These are phyloP conservation scores for Penicillium sp. DNA, from an alignment of 2,329 filamentous ascomycete genomes.

Conservation along the genomic window DNA sequence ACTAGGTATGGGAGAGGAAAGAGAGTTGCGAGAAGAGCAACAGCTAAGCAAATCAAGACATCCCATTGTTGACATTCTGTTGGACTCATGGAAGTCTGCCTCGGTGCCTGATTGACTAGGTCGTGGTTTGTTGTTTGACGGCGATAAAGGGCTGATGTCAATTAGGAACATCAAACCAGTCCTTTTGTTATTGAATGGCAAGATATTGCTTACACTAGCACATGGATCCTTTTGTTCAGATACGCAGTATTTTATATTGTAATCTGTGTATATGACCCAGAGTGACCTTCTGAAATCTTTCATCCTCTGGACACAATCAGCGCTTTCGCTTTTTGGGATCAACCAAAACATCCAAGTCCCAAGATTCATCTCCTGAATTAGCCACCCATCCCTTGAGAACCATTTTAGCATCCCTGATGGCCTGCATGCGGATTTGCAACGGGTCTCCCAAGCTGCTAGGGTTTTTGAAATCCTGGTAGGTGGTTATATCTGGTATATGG, in stretches of 20 bases:
- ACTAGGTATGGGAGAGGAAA: background rate
- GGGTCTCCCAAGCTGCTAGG: conserved; percentile 2
- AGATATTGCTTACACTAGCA: background rate
- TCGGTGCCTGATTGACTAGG: background rate
- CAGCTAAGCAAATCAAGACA: background rate
- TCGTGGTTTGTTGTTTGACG: background rate
- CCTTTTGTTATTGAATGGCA: background rate
- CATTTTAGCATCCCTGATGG: conserved; percentile 32
- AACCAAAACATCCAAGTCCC: conserved; percentile 35
- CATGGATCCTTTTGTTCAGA: background rate
- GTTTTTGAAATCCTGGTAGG: conserved; percentile 36
- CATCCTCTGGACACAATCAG: conserved; percentile 5
- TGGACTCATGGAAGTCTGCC: background rate
- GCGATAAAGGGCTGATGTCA: background rate
- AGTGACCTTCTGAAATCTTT: background rate
- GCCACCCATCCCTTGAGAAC: conserved; percentile 38
- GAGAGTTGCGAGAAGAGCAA: background rate
- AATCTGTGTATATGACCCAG: background rate
- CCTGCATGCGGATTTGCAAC: conserved; percentile 24
- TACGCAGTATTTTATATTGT: background rate
- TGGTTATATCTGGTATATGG: conserved; percentile 12
- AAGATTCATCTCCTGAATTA: conserved; percentile 39
- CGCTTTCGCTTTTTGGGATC: conserved; percentile 32
- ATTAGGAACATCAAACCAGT: background rate
- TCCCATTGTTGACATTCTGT: background rate